These are phyloP conservation scores for Penicillium olsonii DNA, from an alignment of 2,329 filamentous ascomycete genomes.

Conservation along the genomic window DNA sequence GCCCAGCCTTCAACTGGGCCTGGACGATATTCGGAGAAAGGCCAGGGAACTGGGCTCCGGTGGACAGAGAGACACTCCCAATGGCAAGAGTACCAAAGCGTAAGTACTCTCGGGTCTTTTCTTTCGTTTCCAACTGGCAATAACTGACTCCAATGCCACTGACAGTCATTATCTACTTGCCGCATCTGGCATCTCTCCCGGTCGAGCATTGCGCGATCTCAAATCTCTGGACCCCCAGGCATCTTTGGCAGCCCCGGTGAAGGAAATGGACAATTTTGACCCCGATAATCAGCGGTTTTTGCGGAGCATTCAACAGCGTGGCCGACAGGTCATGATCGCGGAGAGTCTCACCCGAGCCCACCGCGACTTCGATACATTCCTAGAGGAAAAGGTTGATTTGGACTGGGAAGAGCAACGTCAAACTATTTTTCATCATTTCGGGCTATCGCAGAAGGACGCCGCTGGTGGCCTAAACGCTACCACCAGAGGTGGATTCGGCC, in stretches of 20 bases:
- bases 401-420: constrained; percentile 95
- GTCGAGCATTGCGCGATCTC: constrained; percentile 81
- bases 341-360: constrained; percentile 89
- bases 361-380: constrained; percentile 86
- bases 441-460: constrained; percentile 62
- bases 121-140: not conserved
- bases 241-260: constrained; percentile 44
- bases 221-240: constrained; percentile 74
- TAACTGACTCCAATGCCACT: constrained; percentile 13
- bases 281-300: constrained; percentile 71
- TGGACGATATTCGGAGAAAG: constrained; percentile 79
- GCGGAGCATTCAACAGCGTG: constrained; percentile 83
- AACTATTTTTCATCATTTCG: constrained; percentile 95
- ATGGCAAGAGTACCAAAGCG: constrained; percentile 53
- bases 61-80: constrained; percentile 48
- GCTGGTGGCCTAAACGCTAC: constrained; percentile 46
- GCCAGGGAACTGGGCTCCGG: constrained; percentile 76
- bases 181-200: constrained; percentile 88
- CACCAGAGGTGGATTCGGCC: constrained; percentile 53
- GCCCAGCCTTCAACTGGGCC: constrained; percentile 83
- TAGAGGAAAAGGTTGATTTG: constrained; percentile 91
- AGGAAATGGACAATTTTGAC: constrained; percentile 48
- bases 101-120: constrained; percentile 37
- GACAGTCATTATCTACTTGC: constrained; percentile 85
- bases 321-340: constrained; percentile 84